These are phyloP conservation scores for Tricholoma bakamatsutake DNA, from an alignment of 768 basidiomycete genomes.

Conservation along the genomic window DNA sequence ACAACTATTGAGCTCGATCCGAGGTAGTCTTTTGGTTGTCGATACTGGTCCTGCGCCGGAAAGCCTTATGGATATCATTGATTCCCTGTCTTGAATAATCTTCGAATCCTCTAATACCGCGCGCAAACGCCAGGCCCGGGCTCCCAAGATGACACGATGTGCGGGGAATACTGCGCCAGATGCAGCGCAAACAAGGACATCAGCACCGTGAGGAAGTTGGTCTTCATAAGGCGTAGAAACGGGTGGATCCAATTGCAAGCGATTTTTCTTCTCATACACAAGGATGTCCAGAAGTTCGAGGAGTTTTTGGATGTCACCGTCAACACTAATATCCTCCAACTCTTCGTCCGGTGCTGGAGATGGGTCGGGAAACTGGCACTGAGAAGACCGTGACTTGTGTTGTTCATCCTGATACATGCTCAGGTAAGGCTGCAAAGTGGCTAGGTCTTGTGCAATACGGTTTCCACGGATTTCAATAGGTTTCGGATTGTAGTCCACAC, in stretches of 20 bases:
- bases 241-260: slow-evolving; percentile 8
- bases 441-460: slow-evolving; percentile 60
- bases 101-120: slow-evolving; percentile 32
- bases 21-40: slow-evolving; percentile 6
- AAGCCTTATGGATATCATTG: slow-evolving; percentile 26
- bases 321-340: slow-evolving; percentile 30
- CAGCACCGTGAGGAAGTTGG: slow-evolving; percentile 48
- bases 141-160: slow-evolving; percentile 61
- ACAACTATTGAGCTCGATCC: slow-evolving; percentile 46
- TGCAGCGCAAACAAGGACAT: slow-evolving; percentile 46
- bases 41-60: slow-evolving; percentile 4
- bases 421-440: slow-evolving; percentile 59
- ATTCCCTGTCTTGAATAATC: slow-evolving; percentile 20
- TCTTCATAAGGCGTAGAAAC: slow-evolving; percentile 9
- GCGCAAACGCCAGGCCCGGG: slow-evolving; percentile 46
- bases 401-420: slow-evolving; percentile 12
- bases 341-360: slow-evolving; percentile 21
- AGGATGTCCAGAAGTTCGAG: slow-evolving; percentile 29
- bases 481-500: slow-evolving; percentile 60
- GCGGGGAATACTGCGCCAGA: slow-evolving; percentile 45
- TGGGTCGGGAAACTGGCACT: background rate
- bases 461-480: slow-evolving; percentile 52
- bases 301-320: slow-evolving; percentile 30
- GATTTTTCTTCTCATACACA: slow-evolving; percentile 19
- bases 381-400: background rate